These are phyloP conservation scores for Immersiella caudata DNA, from an alignment of 495 filamentous ascomycete genomes.

Conservation along the genomic window DNA sequence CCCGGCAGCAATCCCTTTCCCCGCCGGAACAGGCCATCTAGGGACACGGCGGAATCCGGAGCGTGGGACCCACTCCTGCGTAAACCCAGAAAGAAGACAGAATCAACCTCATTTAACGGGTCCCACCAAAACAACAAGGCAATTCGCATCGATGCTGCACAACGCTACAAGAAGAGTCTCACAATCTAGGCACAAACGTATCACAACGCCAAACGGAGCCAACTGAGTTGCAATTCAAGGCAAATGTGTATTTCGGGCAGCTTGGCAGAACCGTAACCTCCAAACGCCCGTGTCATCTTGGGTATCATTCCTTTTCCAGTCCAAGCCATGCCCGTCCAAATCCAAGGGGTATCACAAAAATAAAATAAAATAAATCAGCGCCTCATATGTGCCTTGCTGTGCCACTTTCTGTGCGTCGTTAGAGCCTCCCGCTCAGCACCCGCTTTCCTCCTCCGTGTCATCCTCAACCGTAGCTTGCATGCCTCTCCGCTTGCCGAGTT, in stretches of 20 bases:
- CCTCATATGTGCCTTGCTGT: neutral
- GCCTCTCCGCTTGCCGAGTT: neutral
- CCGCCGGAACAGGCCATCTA: too few relatives aligned
- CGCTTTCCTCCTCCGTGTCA: slow-evolving; percentile 1
- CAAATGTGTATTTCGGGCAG: neutral
- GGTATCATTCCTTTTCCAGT: neutral
- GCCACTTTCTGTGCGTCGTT: neutral
- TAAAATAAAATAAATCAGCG: neutral
- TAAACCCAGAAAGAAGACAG: neutral
- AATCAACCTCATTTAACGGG: too few relatives aligned
- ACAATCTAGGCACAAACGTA: neutral
- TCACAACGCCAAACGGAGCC: too few relatives aligned
- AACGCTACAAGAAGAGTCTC: neutral
- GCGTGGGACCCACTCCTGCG: neutral
- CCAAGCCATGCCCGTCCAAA: slow-evolving; percentile 2
- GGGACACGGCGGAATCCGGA: neutral
- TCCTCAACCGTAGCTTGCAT: slow-evolving; percentile 14
- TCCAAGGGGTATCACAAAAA: neutral
- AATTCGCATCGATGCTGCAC: neutral
- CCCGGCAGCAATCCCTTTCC: neutral
- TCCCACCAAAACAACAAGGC: neutral
- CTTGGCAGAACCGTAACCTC: neutral
- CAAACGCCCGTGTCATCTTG: neutral
- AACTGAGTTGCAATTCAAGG: neutral
- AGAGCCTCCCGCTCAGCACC: slow-evolving; percentile 1